Conservation (phyloP, 1,284 basidiomycete genomes). For the Mycena sp. region DNA sequence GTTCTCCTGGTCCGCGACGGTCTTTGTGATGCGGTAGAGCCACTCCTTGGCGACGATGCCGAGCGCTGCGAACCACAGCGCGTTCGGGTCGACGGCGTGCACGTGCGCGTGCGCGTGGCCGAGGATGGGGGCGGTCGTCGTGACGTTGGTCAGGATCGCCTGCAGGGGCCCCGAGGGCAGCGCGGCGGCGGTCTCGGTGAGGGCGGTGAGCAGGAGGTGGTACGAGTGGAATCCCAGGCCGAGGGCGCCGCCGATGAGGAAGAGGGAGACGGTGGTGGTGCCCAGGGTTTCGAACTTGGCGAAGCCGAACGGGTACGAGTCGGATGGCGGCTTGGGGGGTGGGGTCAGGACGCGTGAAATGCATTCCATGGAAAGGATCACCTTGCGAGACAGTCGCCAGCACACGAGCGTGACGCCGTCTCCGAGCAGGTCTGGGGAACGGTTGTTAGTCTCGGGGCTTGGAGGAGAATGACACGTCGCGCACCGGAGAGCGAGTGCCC, state of each 20-base stretch:
- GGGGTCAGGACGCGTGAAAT: background rate
- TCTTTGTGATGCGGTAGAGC: conserved; percentile 88
- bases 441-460: background rate
- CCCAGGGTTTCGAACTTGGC: conserved; percentile 96
- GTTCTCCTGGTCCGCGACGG: conserved; percentile 90
- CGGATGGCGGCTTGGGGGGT: conserved; percentile 69
- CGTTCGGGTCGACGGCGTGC: conserved; percentile 87
- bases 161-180: conserved; percentile 70
- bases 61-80: conserved; percentile 93
- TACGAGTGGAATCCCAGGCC: conserved; percentile 96
- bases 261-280: conserved; percentile 84
- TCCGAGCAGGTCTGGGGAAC: conserved; percentile 73
- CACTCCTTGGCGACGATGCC: conserved; percentile 91
- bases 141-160: conserved; percentile 64
- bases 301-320: conserved; percentile 87
- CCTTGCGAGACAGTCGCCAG: conserved; percentile 86
- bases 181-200: conserved; percentile 65
- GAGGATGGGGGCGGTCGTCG: conserved; percentile 62
- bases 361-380: background rate
- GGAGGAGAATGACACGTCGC: conserved; percentile 32
- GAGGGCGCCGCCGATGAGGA: conserved; percentile 87
- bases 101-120: conserved; percentile 62
- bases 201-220: conserved; percentile 75
- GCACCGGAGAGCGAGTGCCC: conserved; percentile 92
- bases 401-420: conserved; percentile 95